Conservation (phyloP, 73 alveolate genomes). For the Symbiodinium natans region DNA sequence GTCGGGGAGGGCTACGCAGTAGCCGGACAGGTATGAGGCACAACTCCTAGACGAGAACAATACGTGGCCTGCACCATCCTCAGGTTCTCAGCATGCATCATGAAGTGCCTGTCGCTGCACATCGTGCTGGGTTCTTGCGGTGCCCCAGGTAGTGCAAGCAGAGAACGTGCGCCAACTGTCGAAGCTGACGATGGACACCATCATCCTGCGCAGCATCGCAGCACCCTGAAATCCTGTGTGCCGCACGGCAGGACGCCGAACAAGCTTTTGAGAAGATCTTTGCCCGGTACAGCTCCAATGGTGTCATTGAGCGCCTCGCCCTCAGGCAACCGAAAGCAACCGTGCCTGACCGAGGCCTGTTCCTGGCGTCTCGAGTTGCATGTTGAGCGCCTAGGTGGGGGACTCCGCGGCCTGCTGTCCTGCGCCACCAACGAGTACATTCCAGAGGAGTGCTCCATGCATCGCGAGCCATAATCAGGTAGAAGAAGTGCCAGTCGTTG, state of each 20-base stretch:
- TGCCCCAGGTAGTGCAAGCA: background rate
- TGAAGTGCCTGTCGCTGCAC: background rate
- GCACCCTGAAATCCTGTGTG: background rate
- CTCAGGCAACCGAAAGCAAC: background rate
- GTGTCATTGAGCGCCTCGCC: background rate
- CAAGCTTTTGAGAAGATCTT: slow-evolving; percentile 31
- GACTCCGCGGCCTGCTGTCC: slow-evolving; percentile 67
- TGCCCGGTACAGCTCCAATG: background rate
- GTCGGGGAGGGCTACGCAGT: too few species aligned
- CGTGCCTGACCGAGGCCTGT: background rate
- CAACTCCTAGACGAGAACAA: slow-evolving; percentile 54
- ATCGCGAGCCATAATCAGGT: too few species aligned
- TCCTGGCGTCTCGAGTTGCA: background rate
- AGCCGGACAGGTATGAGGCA: slow-evolving; percentile 42
- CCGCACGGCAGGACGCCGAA: background rate
- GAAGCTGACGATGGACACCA: background rate
- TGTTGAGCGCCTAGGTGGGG: slow-evolving; percentile 51
- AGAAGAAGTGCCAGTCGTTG: background rate
- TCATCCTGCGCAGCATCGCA: background rate
- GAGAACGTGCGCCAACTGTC: slow-evolving; percentile 20
- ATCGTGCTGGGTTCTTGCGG: too few species aligned
- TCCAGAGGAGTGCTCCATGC: slow-evolving; percentile 28
- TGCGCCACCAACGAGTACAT: slow-evolving; percentile 76
- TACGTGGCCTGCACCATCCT: slow-evolving; percentile 16
- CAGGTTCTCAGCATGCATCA: background rate